Conservation (phyloP, 2,329 filamentous ascomycete species). For the Colletotrichum tamarilloi region DNA sequence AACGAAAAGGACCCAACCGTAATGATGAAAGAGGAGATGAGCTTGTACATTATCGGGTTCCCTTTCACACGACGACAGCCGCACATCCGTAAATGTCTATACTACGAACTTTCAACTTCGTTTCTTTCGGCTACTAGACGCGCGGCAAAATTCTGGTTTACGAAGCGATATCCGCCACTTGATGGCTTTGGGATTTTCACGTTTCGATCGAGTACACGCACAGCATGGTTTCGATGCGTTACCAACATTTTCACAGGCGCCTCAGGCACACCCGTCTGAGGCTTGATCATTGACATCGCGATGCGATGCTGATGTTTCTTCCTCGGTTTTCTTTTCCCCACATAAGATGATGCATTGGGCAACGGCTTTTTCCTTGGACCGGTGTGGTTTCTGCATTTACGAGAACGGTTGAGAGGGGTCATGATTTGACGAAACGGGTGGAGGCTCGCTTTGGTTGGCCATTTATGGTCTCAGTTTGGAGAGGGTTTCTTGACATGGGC, state of each 20-base stretch:
- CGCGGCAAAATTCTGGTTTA: slow-evolving; percentile 32
- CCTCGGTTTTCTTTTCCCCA: slow-evolving; percentile 12
- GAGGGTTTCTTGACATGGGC: neutral
- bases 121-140: slow-evolving; percentile 35
- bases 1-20: slow-evolving; percentile 20
- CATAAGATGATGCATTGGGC: slow-evolving; percentile 36
- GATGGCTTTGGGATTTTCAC: slow-evolving; percentile 16
- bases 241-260: slow-evolving; percentile 12
- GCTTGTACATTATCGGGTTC: slow-evolving; percentile 35
- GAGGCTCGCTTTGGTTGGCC: slow-evolving; percentile 13
- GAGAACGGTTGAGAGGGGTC: slow-evolving; percentile 4
- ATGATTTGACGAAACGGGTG: slow-evolving; percentile 20
- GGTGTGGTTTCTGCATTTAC: slow-evolving; percentile 33
- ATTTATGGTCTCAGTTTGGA: neutral
- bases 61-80: slow-evolving; percentile 29
- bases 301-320: slow-evolving; percentile 8
- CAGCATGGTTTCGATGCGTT: slow-evolving; percentile 20
- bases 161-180: slow-evolving; percentile 27
- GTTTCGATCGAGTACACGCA: slow-evolving; percentile 20
- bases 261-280: neutral
- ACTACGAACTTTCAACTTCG: slow-evolving; percentile 24
- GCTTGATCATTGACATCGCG: slow-evolving; percentile 6
- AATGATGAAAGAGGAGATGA: slow-evolving; percentile 29
- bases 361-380: slow-evolving; percentile 30
- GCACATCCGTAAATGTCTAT: slow-evolving; percentile 28